Evolutionary conservation across 1,284 basidiomycete genomes (phyloP), one percentile per base, ranked within the genome.

Genomic region (Malassezia brasiliensis): DNA sequence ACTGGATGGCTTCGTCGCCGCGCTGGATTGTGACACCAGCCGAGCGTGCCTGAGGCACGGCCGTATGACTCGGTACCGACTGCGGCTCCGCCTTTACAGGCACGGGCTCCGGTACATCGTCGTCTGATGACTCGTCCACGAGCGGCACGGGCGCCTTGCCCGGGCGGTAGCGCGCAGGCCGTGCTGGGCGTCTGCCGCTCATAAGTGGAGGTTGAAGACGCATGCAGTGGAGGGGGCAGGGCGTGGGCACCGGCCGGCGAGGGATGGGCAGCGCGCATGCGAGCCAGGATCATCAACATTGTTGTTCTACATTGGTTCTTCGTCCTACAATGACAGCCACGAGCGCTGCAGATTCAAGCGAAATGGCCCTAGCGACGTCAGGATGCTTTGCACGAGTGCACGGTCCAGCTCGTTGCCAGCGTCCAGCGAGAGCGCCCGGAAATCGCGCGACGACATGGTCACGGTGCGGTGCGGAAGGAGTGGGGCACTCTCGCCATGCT

Each of bases 81-180:
- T 10, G 34, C 19, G 38, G 39, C 22, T 40, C 25, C 30, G 40
- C 34, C 20, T 15, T 2, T 20, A 20, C 15, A 12, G 3, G 11
- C 44, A 19, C 25, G n/a, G 28, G 30, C 36, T 30, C 28, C 15
- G 15, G 40, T 40, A 37, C 59, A 11, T 50, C 51, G 6, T 64
- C 64, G 22, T 61, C 58, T 11, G 49, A 40, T 15, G 45, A 52
- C 15, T 41, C 47, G 30, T 46, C 47, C 1, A n/a, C 40, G 15
- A 5, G 50, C 5, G 36, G 38, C 19, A 39, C 51, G 11, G 70
- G 72, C 15, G 65, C 67, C 56, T 72, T 68, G 36, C 72, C 72
- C 0, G 71, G 68, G 22, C 72, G 61, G 41, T 75, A 75, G 20
- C 72, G 58, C 5, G 68, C 72, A 9, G 72, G 63, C 8, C 70